Conservation (phyloP, 2,329 filamentous ascomycete genomes). For the Pseudogymnoascus sp. region DNA sequence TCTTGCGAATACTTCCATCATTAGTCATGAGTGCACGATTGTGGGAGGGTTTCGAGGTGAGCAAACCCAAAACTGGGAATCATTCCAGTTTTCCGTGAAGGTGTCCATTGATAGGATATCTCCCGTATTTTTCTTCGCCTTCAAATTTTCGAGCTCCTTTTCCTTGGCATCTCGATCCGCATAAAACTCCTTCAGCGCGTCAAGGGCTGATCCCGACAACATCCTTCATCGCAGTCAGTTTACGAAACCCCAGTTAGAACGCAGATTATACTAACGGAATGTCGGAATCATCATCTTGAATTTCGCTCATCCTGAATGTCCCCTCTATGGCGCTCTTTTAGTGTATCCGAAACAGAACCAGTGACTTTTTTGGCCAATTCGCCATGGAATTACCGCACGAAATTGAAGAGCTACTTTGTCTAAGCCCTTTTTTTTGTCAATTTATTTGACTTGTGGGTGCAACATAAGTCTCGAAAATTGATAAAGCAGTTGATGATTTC, state of each 20-base stretch:
- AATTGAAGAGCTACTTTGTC: background rate
- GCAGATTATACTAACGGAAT: slow-evolving; percentile 8
- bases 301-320: background rate
- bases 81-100: slow-evolving; percentile 76
- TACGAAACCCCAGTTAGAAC: background rate
- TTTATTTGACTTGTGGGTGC: background rate
- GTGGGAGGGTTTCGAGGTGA: background rate
- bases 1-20: slow-evolving; percentile 55
- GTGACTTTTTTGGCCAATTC: background rate
- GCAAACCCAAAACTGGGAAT: slow-evolving; percentile 72
- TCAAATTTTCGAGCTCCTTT: slow-evolving; percentile 60
- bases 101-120: slow-evolving; percentile 50
- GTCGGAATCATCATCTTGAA: background rate
- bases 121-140: slow-evolving; percentile 39
- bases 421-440: background rate
- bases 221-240: slow-evolving; percentile 25
- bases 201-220: slow-evolving; percentile 57
- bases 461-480: background rate
- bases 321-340: background rate
- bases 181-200: slow-evolving; percentile 66
- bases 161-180: slow-evolving; percentile 58
- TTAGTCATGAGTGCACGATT: background rate
- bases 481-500: background rate
- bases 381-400: background rate
- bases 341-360: slow-evolving; percentile 9